Base-by-base conservation (phyloP, 1,284 basidiomycete species). In the Pseudozyma hubeiensis region DNA sequence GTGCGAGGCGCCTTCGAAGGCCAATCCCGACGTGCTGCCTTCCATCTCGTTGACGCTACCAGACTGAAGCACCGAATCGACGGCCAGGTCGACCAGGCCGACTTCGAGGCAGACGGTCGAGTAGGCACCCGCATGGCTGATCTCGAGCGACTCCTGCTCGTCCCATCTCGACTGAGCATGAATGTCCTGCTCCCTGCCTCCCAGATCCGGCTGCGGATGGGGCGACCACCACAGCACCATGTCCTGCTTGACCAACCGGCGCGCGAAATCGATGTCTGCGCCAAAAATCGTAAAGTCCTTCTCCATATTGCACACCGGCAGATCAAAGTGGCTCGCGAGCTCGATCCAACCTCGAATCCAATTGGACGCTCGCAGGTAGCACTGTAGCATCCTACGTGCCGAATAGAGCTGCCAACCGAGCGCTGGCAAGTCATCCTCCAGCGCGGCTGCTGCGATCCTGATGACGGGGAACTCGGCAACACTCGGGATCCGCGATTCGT, bases 11-110 rank as follows among this genome's bases (percentile, higher is more conserved):
- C 92, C 90, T 0, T 97, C 96, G 82, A 99, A 98, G 0, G 94
- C 93, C 1, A 96, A 92, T 3, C 88, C 88, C 17, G 82, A 81
- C 5, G 79, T 78, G 64, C 91, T 93, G 3, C 97, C 97, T 85
- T 99, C 96, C 80, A 98, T 89, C 83, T 99, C 96, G 85, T 99
- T 97, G 69, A 99, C 93, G 58, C 94, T 88, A 10, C 95, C 90
- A 0, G 95, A 96, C 81, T 98, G 97, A 11, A 99, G 87, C 8
- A 99, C 92, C 0, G 96, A 91, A 82, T 99, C 92, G 70, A 99
- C 91, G 0, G 96, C 95, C 13, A 99, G 88, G 85, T 99, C 96
- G 31, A 92, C 90, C 11, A 99, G 88, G 7, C 91, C 90, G 65
- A 99, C 87, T 76, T 97, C 93, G 35, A 99, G 87, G 68, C 93